Percentiles rank a stretch among this genome's conserved stretches.
phyloP scores from a whole-genome alignment of 2,329 filamentous ascomycete species.

The Dactylella cylindrospora region DNA sequence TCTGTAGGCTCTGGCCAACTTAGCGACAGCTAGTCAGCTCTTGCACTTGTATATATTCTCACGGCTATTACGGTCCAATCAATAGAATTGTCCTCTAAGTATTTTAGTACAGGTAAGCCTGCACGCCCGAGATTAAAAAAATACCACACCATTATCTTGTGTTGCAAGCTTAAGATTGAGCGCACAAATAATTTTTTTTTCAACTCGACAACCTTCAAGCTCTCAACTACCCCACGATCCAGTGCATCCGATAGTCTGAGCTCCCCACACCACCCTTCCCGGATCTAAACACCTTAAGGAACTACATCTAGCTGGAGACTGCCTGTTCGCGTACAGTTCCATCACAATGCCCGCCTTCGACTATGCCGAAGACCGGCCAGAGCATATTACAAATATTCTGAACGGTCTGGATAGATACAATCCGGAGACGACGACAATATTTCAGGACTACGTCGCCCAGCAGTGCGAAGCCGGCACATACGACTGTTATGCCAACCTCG shows the following conservation, averaged over 20 bases:
- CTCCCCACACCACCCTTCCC: not conserved
- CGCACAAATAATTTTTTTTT: conserved; percentile 40
- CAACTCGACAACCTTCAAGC: conserved; percentile 14
- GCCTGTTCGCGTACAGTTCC: not conserved
- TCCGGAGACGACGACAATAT: conserved; percentile 87
- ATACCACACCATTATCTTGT: too few relatives aligned
- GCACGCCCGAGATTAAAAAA: too few relatives aligned
- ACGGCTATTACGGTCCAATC: too few relatives aligned
- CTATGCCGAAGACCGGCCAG: conserved; percentile 86
- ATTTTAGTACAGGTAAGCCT: too few relatives aligned
- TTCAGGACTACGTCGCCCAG: conserved; percentile 90
- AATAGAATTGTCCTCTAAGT: too few relatives aligned
- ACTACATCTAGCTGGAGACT: conserved; percentile 12
- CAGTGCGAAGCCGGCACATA: conserved; percentile 95
- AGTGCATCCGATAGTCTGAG: too few relatives aligned
- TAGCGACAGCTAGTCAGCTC: conserved; percentile 10
- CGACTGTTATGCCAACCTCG: conserved; percentile 95
- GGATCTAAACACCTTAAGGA: conserved; percentile 5
- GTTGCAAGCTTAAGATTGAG: not conserved
- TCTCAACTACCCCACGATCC: conserved; percentile 23
- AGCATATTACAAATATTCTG: conserved; percentile 88
- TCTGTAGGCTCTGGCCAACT: conserved; percentile 22
- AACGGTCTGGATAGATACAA: conserved; percentile 98
- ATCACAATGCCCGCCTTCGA: conserved; percentile 60
- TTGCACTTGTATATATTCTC: too few relatives aligned